Base-by-base conservation (phyloP, 306 rosid genomes). In the Citrullus mucosospermus region DNA sequence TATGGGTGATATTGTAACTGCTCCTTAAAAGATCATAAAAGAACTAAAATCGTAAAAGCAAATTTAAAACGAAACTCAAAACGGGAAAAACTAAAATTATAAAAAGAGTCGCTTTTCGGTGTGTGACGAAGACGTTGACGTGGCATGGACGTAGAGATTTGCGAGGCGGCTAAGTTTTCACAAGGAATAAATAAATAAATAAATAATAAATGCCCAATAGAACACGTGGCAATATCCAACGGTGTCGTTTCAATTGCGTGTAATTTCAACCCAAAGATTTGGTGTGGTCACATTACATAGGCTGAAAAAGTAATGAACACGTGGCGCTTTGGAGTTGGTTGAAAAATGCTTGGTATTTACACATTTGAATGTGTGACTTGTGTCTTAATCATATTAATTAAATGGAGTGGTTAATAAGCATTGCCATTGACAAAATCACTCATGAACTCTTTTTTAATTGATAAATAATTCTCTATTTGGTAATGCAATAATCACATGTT, bases 111-210 rank as follows among this genome's bases (percentile, higher is more conserved):
- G 55, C 3, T 70, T 70, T 13, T 28, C 14, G 22, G 59, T 46
- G 5, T 13, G 60, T 72, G 43, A 71, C 59, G 59, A 30, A 14
- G 58, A 71, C 77, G 77, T 48, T 71, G 77, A 72, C 77, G 77
- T 72, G 44, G 77, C 59, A 34, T 41, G 28, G 58, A 48, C 77
- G 77, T 72, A 30, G 16, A 18, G 9, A 30, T 15, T 73, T 4
- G n/a, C 28, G 61, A 73, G 77, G 60, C 61, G 60, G 77, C 34
- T 73, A 73, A 50, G 77, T 30, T 73, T 71, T 20, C 55, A 20
- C 11, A 9, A 28, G 30, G 2, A 55, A 55, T n/a, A 55, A 54
- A 18, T 22, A 22, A 30, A 5, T 12, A 39, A 25, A 25, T 25
- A 25, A 25, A 25, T 25, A 25, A 25, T 0, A 25, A 41, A 41